Conservation (phyloP, 2,329 filamentous ascomycete species). For the Nectriaceae sp. region DNA sequence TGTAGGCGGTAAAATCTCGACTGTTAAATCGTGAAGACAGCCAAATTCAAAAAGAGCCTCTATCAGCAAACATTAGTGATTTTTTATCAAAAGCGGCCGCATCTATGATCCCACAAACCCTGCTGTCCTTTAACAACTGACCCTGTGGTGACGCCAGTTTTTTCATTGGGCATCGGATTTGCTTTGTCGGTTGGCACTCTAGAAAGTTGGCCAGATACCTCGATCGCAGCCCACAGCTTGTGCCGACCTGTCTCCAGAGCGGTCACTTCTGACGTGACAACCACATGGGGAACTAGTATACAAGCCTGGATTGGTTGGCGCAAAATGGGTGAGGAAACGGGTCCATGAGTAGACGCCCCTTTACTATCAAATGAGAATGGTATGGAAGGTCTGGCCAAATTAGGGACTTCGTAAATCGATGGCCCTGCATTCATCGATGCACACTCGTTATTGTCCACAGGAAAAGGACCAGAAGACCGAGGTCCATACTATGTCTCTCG, state of each 20-base stretch:
- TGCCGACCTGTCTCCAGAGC: conserved; percentile 35
- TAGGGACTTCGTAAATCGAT: conserved; percentile 22
- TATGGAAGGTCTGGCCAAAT: conserved; percentile 3
- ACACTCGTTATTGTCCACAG: conserved; percentile 11
- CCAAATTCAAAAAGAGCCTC: conserved; percentile 43
- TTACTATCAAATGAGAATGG: neutral
- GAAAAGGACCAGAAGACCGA: conserved; percentile 11
- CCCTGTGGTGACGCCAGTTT: neutral
- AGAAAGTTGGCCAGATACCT: conserved; percentile 46
- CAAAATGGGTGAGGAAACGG: neutral
- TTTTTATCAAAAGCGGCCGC: conserved; percentile 1
- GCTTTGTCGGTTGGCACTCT: conserved; percentile 7
- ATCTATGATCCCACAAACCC: conserved; percentile 18
- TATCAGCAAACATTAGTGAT: conserved; percentile 17
- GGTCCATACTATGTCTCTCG: conserved; percentile 5
- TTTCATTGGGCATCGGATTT: neutral
- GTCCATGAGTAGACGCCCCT: neutral
- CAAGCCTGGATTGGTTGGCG: conserved; percentile 2
- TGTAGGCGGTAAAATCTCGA: conserved; percentile 46
- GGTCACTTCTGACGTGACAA: conserved; percentile 44
- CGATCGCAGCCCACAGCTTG: conserved; percentile 51
- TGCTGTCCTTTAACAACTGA: conserved; percentile 5
- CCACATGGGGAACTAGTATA: conserved; percentile 45
- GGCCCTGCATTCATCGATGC: conserved; percentile 16
- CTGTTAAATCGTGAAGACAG: conserved; percentile 49